Evolutionary conservation across 192 early-diverging fungal species (phyloP).

Genomic region (Backusella tuberculispora): DNA sequence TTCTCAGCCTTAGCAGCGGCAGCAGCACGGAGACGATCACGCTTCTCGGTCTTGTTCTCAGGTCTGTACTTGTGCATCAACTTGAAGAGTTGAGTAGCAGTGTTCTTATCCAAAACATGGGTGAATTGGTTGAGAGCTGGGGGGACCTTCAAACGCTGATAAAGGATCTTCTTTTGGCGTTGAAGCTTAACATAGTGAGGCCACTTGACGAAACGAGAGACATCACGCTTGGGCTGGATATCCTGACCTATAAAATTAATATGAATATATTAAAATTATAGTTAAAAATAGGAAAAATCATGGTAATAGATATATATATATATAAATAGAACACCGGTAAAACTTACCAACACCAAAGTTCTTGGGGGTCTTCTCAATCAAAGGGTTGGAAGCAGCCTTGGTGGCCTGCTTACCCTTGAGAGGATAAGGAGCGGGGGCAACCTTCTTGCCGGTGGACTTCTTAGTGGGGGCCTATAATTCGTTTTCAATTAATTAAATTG

Average conservation of each 20-base stretch:
- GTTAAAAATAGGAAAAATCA: conserved; percentile 24
- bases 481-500: not conserved
- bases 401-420: conserved; percentile 71
- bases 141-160: conserved; percentile 99
- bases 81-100: conserved; percentile 98
- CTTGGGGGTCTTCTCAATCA: conserved; percentile 91
- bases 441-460: conserved; percentile 84
- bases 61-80: conserved; percentile 99
- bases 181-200: conserved; percentile 99
- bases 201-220: conserved; percentile 98
- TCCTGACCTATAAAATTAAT: conserved; percentile 69
- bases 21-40: conserved; percentile 83
- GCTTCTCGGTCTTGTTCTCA: conserved; percentile 97
- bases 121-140: conserved; percentile 99
- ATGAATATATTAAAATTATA: conserved; percentile 7
- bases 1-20: conserved; percentile 89
- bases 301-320: not conserved
- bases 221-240: conserved; percentile 94
- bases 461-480: conserved; percentile 45
- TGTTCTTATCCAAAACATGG: conserved; percentile 97
- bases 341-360: conserved; percentile 93
- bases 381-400: conserved; percentile 79
- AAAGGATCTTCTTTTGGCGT: conserved; percentile 97
- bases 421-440: conserved; percentile 86
- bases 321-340: not conserved